phyloP scores from a whole-genome alignment of 192 early-diverging fungal genomes.

The Phlyctochytrium planicorne region DNA sequence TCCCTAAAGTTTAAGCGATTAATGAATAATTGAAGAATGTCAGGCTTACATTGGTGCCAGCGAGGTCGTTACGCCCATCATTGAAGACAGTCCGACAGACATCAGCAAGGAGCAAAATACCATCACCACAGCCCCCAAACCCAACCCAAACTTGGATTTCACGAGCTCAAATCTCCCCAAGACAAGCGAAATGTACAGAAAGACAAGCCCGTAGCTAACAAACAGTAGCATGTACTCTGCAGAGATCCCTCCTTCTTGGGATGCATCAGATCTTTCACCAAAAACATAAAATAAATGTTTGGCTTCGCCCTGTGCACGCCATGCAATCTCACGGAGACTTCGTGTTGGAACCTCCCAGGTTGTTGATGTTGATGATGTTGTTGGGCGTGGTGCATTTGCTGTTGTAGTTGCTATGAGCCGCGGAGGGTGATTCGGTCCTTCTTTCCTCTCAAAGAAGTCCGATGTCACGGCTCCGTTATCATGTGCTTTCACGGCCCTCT shows the following conservation, averaged over 20 bases:
- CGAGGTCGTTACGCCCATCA: slow-evolving; percentile 56
- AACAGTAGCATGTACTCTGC: slow-evolving; percentile 42
- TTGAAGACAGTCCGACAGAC: slow-evolving; percentile 63
- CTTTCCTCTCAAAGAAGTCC: too few species aligned
- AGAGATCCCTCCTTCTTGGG: background rate
- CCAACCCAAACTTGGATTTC: slow-evolving; percentile 74
- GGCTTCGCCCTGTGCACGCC: slow-evolving; percentile 28
- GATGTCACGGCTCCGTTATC: background rate
- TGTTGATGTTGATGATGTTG: too few species aligned
- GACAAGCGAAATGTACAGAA: slow-evolving; percentile 67
- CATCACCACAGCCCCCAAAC: slow-evolving; percentile 65
- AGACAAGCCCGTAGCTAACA: slow-evolving; percentile 62
- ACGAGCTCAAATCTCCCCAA: slow-evolving; percentile 68
- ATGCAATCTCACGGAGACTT: slow-evolving; percentile 13
- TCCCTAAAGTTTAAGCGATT: slow-evolving; percentile 45
- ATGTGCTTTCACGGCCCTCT: slow-evolving; percentile 14
- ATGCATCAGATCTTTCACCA: background rate
- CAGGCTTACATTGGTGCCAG: slow-evolving; percentile 64
- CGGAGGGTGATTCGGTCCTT: too few species aligned
- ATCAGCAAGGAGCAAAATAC: slow-evolving; percentile 61
- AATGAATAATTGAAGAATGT: slow-evolving; percentile 4
- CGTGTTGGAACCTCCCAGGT: too few species aligned
- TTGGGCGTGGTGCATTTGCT: background rate
- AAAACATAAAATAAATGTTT: slow-evolving; percentile 42
- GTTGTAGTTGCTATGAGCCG: too few species aligned